These are phyloP conservation scores for Jamesozyma lodderae DNA, from an alignment of 805 yeast species.

Conservation along the genomic window DNA sequence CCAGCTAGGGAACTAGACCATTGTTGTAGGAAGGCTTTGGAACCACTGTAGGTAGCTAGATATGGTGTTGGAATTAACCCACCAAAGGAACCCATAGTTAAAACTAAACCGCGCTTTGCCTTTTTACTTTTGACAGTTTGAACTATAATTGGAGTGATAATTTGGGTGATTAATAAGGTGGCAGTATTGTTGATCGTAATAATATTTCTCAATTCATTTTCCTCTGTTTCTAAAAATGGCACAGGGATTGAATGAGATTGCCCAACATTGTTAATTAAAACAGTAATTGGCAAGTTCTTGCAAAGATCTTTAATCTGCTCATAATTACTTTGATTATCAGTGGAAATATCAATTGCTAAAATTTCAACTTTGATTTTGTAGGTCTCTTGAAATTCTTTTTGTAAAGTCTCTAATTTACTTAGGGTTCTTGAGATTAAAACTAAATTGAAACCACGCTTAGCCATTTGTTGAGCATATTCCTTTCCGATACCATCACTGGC, in stretches of 20 bases:
- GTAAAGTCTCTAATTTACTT: conserved; percentile 59
- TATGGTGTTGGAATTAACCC: conserved; percentile 89
- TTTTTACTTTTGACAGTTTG: conserved; percentile 38
- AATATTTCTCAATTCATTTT: conserved; percentile 66
- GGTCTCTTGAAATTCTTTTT: conserved; percentile 51
- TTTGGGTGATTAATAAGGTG: conserved; percentile 74
- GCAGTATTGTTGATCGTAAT: conserved; percentile 79
- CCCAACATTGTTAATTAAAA: conserved; percentile 88
- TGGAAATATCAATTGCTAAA: conserved; percentile 71
- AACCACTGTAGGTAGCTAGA: conserved; percentile 90
- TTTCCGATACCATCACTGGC: conserved; percentile 97
- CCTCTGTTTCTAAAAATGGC: conserved; percentile 75
- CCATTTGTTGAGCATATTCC: conserved; percentile 81
- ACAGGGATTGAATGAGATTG: conserved; percentile 92
- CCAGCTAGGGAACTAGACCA: conserved; percentile 89
- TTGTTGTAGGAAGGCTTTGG: conserved; percentile 87
- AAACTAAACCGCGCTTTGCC: conserved; percentile 56
- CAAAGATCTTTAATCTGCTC: conserved; percentile 38
- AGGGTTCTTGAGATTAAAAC: conserved; percentile 78
- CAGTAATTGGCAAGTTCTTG: conserved; percentile 51
- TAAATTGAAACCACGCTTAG: conserved; percentile 72
- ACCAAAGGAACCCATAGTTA: conserved; percentile 96
- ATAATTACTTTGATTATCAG: conserved; percentile 53
- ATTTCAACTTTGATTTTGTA: conserved; percentile 54
- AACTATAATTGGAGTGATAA: conserved; percentile 63